phyloP scores from a whole-genome alignment of 1,284 basidiomycete species.

The Chiua sp. region DNA sequence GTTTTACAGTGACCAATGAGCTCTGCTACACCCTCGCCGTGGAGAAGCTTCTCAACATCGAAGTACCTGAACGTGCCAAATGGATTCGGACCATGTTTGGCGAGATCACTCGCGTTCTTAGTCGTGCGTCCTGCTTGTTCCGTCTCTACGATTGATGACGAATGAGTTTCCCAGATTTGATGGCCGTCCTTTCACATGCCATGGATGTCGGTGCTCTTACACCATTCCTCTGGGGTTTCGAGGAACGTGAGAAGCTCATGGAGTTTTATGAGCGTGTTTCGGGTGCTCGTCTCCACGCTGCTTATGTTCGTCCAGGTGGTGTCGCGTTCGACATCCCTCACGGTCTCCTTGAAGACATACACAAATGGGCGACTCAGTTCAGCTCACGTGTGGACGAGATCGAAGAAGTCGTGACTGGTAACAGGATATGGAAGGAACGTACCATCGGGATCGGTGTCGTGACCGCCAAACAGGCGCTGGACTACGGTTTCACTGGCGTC shows the following conservation, averaged over 20 bases:
- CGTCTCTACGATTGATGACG: neutral
- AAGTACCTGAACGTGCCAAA: slow-evolving; percentile 98
- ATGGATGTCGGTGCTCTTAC: slow-evolving; percentile 99
- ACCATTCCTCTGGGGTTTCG: slow-evolving; percentile 99
- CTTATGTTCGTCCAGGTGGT: slow-evolving; percentile 98
- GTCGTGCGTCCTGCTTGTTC: slow-evolving; percentile 63
- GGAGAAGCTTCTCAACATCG: slow-evolving; percentile 98
- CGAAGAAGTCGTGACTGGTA: slow-evolving; percentile 97
- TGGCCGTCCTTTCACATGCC: slow-evolving; percentile 96
- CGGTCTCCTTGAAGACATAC: slow-evolving; percentile 96
- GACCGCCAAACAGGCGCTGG: slow-evolving; percentile 91
- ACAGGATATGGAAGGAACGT: slow-evolving; percentile 97
- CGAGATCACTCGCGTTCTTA: slow-evolving; percentile 95
- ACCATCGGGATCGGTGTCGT: slow-evolving; percentile 94
- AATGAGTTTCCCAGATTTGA: slow-evolving; percentile 66
- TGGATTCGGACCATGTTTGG: slow-evolving; percentile 99
- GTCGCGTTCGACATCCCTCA: slow-evolving; percentile 98
- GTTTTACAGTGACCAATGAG: slow-evolving; percentile 87
- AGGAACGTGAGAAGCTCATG: slow-evolving; percentile 99
- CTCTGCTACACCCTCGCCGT: slow-evolving; percentile 97
- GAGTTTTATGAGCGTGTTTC: slow-evolving; percentile 99
- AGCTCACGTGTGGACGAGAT: slow-evolving; percentile 92
- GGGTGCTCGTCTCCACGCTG: slow-evolving; percentile 95
- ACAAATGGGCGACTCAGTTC: slow-evolving; percentile 98
- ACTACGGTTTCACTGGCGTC: slow-evolving; percentile 96